phyloP scores from a whole-genome alignment of 2,329 filamentous ascomycete genomes.

The Massarina eburnea region DNA sequence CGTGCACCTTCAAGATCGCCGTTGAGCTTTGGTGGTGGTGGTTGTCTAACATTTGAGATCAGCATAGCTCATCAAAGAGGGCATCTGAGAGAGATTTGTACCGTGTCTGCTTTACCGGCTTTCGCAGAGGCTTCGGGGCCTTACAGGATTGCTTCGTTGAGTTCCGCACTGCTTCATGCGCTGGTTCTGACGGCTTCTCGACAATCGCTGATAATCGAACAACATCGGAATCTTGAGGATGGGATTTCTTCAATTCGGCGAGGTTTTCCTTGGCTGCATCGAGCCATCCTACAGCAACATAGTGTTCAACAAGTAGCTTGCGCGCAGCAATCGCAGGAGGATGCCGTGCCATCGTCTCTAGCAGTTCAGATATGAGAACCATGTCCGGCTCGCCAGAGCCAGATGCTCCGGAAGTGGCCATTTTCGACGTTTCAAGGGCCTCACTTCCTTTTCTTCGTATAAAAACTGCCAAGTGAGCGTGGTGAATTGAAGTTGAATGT shows the following conservation, averaged over 20 bases:
- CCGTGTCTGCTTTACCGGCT: no score
- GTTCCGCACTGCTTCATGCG: constrained; percentile 10
- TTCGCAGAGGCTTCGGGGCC: not conserved
- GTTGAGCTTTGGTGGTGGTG: constrained; percentile 8
- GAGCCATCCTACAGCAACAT: constrained; percentile 35
- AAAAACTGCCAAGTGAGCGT: no score
- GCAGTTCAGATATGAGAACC: constrained; percentile 32
- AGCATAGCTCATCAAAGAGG: no score
- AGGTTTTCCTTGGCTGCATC: constrained; percentile 35
- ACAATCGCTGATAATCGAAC: constrained; percentile 19
- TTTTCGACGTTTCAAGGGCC: not conserved
- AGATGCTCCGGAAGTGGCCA: constrained; percentile 8
- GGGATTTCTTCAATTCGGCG: constrained; percentile 25
- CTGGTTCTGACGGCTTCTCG: constrained; percentile 25
- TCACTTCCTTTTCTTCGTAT: no score
- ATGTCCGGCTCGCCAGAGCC: constrained; percentile 34
- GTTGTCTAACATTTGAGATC: not conserved
- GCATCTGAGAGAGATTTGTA: constrained; percentile 1
- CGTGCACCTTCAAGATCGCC: constrained; percentile 22
- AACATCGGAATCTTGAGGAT: constrained; percentile 29
- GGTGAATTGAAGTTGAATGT: no score
- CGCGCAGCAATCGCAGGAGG: constrained; percentile 30
- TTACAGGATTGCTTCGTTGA: not conserved
- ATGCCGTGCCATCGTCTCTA: constrained; percentile 33
- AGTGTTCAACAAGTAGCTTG: constrained; percentile 37